Percentiles rank a stretch among this genome's conserved stretches.
These are phyloP conservation scores for Ceratocystis cacaofunesta DNA, from an alignment of 2,329 filamentous ascomycete species.

Conservation along the genomic window DNA sequence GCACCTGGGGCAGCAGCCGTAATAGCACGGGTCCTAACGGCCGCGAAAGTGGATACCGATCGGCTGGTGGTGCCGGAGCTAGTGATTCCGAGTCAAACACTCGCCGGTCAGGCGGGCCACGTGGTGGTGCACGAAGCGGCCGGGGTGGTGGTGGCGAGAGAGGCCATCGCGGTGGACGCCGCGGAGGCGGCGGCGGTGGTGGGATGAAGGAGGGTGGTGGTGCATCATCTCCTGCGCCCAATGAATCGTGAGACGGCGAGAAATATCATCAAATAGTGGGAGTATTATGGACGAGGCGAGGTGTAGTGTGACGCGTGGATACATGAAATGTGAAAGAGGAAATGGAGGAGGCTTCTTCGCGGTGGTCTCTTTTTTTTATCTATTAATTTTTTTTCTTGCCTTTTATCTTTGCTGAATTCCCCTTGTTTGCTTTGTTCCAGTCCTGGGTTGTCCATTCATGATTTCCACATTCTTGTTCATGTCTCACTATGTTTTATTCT, in stretches of 20 bases:
- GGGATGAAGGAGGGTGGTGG: conserved; percentile 42
- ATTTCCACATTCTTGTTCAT: background rate
- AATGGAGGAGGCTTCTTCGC: background rate
- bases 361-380: background rate
- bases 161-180: conserved; percentile 31
- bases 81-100: conserved; percentile 49
- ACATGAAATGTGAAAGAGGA: background rate
- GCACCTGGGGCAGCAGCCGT: conserved; percentile 51
- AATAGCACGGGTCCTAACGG: conserved; percentile 42
- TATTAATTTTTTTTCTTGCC: background rate
- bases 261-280: background rate
- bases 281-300: background rate
- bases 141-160: conserved; percentile 38
- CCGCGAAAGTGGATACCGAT: conserved; percentile 63
- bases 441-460: background rate
- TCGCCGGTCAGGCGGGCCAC: conserved; percentile 31
- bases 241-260: conserved; percentile 20
- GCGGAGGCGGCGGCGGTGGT: conserved; percentile 38
- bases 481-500: background rate
- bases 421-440: background rate
- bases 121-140: conserved; percentile 41
- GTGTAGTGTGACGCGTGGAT: background rate
- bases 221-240: conserved; percentile 37
- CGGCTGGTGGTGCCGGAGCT: conserved; percentile 53
- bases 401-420: background rate